Percentiles rank a stretch among this genome's conserved stretches.
Evolutionary conservation across 31 red algal species (phyloP).

Genomic region (Porphyra umbilicalis): DNA sequence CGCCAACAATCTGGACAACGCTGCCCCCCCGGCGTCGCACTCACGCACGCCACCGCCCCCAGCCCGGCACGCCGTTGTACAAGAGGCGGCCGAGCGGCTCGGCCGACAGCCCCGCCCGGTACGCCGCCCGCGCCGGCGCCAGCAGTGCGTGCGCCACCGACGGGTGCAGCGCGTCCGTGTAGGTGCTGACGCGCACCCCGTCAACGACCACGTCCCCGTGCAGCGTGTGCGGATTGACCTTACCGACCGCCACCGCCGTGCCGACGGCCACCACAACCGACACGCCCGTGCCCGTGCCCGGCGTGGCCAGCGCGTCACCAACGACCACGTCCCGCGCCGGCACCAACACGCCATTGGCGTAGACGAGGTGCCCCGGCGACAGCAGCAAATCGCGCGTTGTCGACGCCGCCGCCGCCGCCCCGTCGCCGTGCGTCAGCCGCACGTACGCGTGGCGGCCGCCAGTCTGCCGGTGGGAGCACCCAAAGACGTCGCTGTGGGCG

Average conservation of each 20-base stretch:
- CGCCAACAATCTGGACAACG: too few species aligned
- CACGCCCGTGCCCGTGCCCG: constrained; percentile 1
- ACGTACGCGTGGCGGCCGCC: constrained; percentile 11
- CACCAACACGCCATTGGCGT: neutral
- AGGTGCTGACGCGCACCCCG: constrained; percentile 37
- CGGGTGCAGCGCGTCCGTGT: constrained; percentile 42
- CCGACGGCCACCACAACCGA: constrained; percentile 1
- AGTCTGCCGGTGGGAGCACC: constrained; percentile 28
- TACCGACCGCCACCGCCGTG: constrained; percentile 1
- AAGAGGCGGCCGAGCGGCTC: neutral
- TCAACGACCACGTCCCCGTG: constrained; percentile 57
- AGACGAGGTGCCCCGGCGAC: constrained; percentile 16
- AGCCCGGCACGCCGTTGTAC: neutral
- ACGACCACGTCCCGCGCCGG: neutral
- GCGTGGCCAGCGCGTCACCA: constrained; percentile 1
- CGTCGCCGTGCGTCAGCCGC: constrained; percentile 1
- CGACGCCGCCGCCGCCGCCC: neutral
- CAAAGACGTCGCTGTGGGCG: constrained; percentile 29
- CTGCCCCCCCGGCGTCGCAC: neutral
- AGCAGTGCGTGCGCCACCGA: constrained; percentile 40
- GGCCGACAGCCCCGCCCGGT: neutral
- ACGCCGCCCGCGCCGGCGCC: constrained; percentile 25
- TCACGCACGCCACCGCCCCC: neutral
- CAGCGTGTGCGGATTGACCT: constrained; percentile 61
- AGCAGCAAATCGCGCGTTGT: neutral